phyloP scores from a whole-genome alignment of 495 filamentous ascomycete genomes.

The Hapsidospora chrysogenum region DNA sequence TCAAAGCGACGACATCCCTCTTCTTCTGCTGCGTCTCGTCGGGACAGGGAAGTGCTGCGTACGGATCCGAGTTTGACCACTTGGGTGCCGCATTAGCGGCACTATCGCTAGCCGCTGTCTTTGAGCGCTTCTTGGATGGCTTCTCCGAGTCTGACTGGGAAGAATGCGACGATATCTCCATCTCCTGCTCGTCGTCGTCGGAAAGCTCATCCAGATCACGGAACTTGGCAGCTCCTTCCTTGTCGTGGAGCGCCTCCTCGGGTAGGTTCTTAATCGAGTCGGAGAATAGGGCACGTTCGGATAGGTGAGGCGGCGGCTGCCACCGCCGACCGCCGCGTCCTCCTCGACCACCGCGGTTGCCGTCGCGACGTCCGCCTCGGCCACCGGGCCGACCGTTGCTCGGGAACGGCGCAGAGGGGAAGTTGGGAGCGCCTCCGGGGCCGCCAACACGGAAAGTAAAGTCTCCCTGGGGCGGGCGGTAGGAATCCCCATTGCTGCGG shows the following conservation, averaged over 20 bases:
- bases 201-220: constrained; percentile 42
- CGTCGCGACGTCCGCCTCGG: constrained; percentile 4
- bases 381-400: constrained; percentile 3
- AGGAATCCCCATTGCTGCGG: not conserved
- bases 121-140: constrained; percentile 29
- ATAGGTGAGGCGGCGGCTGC: constrained; percentile 10
- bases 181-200: constrained; percentile 53
- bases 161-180: constrained; percentile 36
- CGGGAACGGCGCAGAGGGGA: constrained; percentile 4
- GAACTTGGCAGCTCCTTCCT: constrained; percentile 20
- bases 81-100: constrained; percentile 38
- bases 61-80: constrained; percentile 92
- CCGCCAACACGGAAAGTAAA: constrained; percentile 28
- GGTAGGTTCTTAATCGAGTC: constrained; percentile 13
- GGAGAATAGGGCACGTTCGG: constrained; percentile 23
- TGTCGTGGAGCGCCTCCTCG: constrained; percentile 20
- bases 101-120: constrained; percentile 11
- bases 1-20: constrained; percentile 71
- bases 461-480: constrained; percentile 20
- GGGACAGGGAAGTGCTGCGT: constrained; percentile 62
- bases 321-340: not conserved
- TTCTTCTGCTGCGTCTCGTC: constrained; percentile 46
- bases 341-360: constrained; percentile 7
- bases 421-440: constrained; percentile 16
- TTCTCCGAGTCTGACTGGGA: constrained; percentile 27